A percentile compares a stretch with the other conserved stretches of the same genome.
phyloP scores from a whole-genome alignment of 192 early-diverging fungal genomes.

The Coemansia brasiliensis region DNA sequence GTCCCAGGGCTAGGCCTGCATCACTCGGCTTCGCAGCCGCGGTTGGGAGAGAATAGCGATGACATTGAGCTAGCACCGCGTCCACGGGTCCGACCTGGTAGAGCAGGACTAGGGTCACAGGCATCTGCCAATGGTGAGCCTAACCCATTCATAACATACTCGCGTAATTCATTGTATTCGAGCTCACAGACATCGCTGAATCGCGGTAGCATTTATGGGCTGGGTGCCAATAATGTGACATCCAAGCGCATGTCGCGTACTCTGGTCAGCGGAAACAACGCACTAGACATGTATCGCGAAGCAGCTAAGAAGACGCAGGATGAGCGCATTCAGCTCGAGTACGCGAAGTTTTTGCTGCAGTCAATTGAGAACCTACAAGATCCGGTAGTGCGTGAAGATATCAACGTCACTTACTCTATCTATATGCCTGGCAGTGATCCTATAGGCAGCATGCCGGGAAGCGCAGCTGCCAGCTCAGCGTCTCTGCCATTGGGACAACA shows the following conservation, averaged over 20 bases:
- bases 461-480: conserved; percentile 37
- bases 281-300: conserved; percentile 70
- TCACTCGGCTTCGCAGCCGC: conserved; percentile 43
- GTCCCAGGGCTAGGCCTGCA: conserved; percentile 29
- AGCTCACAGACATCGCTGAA: conserved; percentile 53
- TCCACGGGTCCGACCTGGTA: conserved; percentile 39
- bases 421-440: conserved; percentile 44
- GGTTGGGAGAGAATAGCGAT: conserved; percentile 19
- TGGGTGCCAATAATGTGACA: conserved; percentile 20
- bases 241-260: conserved; percentile 54
- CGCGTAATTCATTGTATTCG: conserved; percentile 57
- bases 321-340: conserved; percentile 69
- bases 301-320: conserved; percentile 77
- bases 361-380: conserved; percentile 60
- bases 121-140: conserved; percentile 24
- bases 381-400: conserved; percentile 44
- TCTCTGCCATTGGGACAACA: conserved; percentile 53
- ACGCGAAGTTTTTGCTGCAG: conserved; percentile 74
- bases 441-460: conserved; percentile 16
- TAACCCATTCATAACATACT: conserved; percentile 52
- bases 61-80: conserved; percentile 35
- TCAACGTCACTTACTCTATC: conserved; percentile 52
- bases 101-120: conserved; percentile 23
- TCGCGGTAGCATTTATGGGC: conserved; percentile 47
- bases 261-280: conserved; percentile 51